phyloP scores from a whole-genome alignment of 2,329 filamentous ascomycete species.

The Phyllosticta citribraziliensis region DNA sequence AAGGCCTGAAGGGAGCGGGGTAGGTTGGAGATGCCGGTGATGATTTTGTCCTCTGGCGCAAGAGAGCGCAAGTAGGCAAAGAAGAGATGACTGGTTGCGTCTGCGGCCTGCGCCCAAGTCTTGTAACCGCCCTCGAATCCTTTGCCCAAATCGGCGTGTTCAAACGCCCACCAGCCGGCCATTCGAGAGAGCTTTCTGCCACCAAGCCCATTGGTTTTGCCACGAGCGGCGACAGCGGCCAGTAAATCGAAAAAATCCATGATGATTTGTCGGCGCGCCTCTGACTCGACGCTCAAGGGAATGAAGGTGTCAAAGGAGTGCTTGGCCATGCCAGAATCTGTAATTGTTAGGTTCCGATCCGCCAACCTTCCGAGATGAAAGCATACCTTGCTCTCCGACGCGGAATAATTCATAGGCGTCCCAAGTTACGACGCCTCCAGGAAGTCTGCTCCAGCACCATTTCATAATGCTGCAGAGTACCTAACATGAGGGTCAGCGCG shows the following conservation, averaged over 20 bases:
- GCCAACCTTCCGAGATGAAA: constrained; percentile 8
- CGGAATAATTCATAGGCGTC: constrained; percentile 95
- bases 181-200: constrained; percentile 89
- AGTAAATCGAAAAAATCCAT: constrained; percentile 95
- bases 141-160: constrained; percentile 74
- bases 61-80: constrained; percentile 92
- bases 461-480: constrained; percentile 89
- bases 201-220: constrained; percentile 85
- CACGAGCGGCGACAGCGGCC: constrained; percentile 81
- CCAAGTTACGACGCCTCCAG: constrained; percentile 90
- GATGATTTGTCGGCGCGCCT: constrained; percentile 76
- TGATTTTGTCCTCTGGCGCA: constrained; percentile 63
- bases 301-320: constrained; percentile 97
- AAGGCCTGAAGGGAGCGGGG: constrained; percentile 87
- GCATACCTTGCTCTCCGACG: constrained; percentile 78
- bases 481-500: constrained; percentile 37
- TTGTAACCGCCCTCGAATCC: constrained; percentile 94
- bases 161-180: constrained; percentile 98
- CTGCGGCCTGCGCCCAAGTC: constrained; percentile 79
- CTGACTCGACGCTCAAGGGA: constrained; percentile 82
- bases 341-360: constrained; percentile 4
- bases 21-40: constrained; percentile 72
- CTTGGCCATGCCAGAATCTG: constrained; percentile 83
- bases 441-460: constrained; percentile 95
- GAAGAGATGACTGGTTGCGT: constrained; percentile 94